Conservation (phyloP, 371 early-diverging fungal genomes). For the Mortierella sp. region DNA sequence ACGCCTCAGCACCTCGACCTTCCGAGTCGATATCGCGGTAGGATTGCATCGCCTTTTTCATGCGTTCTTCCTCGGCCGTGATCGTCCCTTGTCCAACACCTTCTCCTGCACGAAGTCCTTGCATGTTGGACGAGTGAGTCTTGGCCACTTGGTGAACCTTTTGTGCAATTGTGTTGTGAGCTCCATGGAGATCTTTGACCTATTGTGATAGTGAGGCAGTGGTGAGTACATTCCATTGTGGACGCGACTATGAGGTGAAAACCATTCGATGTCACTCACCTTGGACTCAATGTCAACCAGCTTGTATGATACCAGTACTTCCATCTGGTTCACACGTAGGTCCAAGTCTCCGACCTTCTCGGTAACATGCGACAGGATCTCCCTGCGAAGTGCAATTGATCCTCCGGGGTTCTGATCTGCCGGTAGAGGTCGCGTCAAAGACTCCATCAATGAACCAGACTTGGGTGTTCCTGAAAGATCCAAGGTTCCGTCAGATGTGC, state of each 20-base stretch:
- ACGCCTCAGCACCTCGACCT: slow-evolving; percentile 29
- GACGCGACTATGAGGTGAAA: no score
- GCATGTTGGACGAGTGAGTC: slow-evolving; percentile 49
- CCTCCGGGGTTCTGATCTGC: slow-evolving; percentile 44
- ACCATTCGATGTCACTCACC: slow-evolving; percentile 19
- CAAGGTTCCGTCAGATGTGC: slow-evolving; percentile 1
- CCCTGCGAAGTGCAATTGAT: slow-evolving; percentile 43
- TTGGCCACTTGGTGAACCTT: slow-evolving; percentile 53
- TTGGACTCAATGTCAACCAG: slow-evolving; percentile 53
- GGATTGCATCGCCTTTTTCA: slow-evolving; percentile 34
- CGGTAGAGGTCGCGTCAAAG: slow-evolving; percentile 34
- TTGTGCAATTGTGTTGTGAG: slow-evolving; percentile 51
- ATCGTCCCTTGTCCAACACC: slow-evolving; percentile 42
- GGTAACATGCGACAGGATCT: slow-evolving; percentile 49
- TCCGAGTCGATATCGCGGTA: slow-evolving; percentile 42
- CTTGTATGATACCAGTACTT: slow-evolving; percentile 51
- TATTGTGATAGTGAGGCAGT: slow-evolving; percentile 1
- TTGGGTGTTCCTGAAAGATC: slow-evolving; percentile 6
- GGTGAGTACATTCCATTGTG: no score
- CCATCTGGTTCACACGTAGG: slow-evolving; percentile 53
- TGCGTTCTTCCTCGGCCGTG: slow-evolving; percentile 26
- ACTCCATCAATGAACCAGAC: slow-evolving; percentile 42
- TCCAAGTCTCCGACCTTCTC: slow-evolving; percentile 53
- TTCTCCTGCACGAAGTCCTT: slow-evolving; percentile 43
- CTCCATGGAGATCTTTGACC: slow-evolving; percentile 53